phyloP scores from a whole-genome alignment of 1,284 basidiomycete species.

The Apiotrichum akiyoshidainum region DNA sequence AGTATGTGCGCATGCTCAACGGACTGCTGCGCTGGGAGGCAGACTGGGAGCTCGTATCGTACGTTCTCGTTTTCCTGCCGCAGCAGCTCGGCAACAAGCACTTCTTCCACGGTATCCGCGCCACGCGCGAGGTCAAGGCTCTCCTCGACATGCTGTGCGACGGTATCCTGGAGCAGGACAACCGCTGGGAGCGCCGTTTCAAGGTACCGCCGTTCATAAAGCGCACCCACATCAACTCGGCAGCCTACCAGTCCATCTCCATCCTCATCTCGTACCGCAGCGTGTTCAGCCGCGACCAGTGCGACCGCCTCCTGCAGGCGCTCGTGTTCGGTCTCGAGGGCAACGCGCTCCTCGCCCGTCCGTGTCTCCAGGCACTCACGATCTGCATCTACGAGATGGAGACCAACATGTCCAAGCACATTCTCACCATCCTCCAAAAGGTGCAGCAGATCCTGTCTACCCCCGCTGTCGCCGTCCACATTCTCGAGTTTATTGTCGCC shows the following conservation, averaged over 20 bases:
- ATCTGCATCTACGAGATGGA: slow-evolving; percentile 87
- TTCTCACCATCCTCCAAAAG: slow-evolving; percentile 79
- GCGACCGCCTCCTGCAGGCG: slow-evolving; percentile 72
- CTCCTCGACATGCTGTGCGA: slow-evolving; percentile 70
- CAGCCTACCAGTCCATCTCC: slow-evolving; percentile 82
- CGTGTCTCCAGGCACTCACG: slow-evolving; percentile 85
- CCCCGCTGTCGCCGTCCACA: slow-evolving; percentile 88
- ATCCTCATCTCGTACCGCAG: slow-evolving; percentile 84
- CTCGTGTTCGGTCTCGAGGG: slow-evolving; percentile 72
- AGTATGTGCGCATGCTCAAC: slow-evolving; percentile 68
- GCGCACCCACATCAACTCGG: slow-evolving; percentile 76
- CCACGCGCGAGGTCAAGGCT: slow-evolving; percentile 62
- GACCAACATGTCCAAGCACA: slow-evolving; percentile 73
- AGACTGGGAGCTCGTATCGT: slow-evolving; percentile 93
- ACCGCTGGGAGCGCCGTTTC: slow-evolving; percentile 48
- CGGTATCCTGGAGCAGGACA: slow-evolving; percentile 30
- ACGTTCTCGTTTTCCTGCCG: slow-evolving; percentile 86
- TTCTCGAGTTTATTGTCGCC: slow-evolving; percentile 86
- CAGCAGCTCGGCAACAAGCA: slow-evolving; percentile 93
- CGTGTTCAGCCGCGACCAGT: slow-evolving; percentile 61
- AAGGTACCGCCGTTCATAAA: slow-evolving; percentile 55
- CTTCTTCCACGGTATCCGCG: slow-evolving; percentile 86
- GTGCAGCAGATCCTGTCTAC: slow-evolving; percentile 94
- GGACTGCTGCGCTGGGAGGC: slow-evolving; percentile 69
- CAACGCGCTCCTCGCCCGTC: slow-evolving; percentile 78